Evolutionary conservation across 2,329 filamentous ascomycete genomes (phyloP), one percentile per base, ranked within the genome.

Genomic region (Colletotrichum sp.): DNA sequence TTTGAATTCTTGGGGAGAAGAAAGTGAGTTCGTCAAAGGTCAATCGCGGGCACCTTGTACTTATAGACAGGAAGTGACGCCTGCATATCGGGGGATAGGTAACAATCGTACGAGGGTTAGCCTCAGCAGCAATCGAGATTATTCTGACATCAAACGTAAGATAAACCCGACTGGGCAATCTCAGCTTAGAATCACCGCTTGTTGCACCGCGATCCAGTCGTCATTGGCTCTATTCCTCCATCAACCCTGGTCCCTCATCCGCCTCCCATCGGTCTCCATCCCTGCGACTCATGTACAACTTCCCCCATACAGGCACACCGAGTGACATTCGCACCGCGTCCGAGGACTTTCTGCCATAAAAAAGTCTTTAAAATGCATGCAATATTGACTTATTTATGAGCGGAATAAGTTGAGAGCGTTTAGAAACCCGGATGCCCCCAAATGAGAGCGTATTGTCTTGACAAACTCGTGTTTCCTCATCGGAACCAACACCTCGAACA

Each of bases 141-240:
- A 62, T 62, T 30, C 59, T 34, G 59, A 62, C 18, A 34, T 32
- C 59, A 62, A 62, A 62, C 59, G 59, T 62, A 62, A 62, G 26
- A 62, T 34, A 62, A 62, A 62, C 30, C 16, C 59, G 28, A 32
- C 59, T 8, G 59, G 28, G 59, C 59, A 62, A 62, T 62, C 28
- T 62, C 59, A 32, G 26, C 30, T 32, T 62, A 62, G 24, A n/a
- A 62, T 62, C 59, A 30, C 59, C 26, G 59, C 59, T 30, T 32
- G 3, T n/a, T 12, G 8, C 16, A 21, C 59, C 30, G 59, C 30
- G 59, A 62, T 62, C 59, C 28, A 62, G 8, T 62, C 59, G 59
- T 10, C 26, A 32, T 34, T 12, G 24, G 52, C 13, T 57, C 39
- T 68, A 12, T 15, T 44, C 49, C 39, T 68, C 49, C 28, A 55